A percentile compares a stretch with the other conserved stretches of the same genome.
These are phyloP conservation scores for Pseudocercospora vitis DNA, from an alignment of 2,329 filamentous ascomycete species.

Conservation along the genomic window DNA sequence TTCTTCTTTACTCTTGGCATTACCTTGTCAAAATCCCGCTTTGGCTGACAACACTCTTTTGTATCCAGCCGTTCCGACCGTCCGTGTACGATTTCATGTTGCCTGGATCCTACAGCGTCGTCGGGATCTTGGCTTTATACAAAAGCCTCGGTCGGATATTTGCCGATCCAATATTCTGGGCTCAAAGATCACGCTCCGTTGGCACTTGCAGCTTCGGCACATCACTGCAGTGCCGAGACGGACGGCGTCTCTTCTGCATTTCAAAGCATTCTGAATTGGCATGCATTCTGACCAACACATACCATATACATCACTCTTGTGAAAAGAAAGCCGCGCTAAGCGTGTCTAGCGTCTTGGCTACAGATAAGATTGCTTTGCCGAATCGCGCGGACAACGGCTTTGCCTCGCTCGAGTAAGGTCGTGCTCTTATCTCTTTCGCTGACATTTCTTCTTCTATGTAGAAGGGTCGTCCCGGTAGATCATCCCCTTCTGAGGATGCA, in stretches of 20 bases:
- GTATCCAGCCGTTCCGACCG: too few relatives aligned
- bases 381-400: too few relatives aligned
- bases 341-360: conserved; percentile 1
- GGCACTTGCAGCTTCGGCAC: not conserved
- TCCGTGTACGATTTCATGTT: not conserved
- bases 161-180: not conserved
- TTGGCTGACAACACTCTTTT: too few relatives aligned
- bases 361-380: conserved; percentile 3
- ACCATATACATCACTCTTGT: not conserved
- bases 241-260: conserved; percentile 1
- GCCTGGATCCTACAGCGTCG: not conserved
- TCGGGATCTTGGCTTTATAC: conserved; percentile 2
- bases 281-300: too few relatives aligned
- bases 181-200: not conserved
- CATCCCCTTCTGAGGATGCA: not conserved
- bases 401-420: not conserved
- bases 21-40: too few relatives aligned
- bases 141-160: not conserved
- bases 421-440: conserved; percentile 1
- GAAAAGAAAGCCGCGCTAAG: not conserved
- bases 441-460: not conserved
- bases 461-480: conserved; percentile 2
- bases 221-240: conserved; percentile 1
- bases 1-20: too few relatives aligned
- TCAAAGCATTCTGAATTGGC: too few relatives aligned